Conservation (phyloP, 768 basidiomycete genomes). For the Fibroporia radiculosa region DNA sequence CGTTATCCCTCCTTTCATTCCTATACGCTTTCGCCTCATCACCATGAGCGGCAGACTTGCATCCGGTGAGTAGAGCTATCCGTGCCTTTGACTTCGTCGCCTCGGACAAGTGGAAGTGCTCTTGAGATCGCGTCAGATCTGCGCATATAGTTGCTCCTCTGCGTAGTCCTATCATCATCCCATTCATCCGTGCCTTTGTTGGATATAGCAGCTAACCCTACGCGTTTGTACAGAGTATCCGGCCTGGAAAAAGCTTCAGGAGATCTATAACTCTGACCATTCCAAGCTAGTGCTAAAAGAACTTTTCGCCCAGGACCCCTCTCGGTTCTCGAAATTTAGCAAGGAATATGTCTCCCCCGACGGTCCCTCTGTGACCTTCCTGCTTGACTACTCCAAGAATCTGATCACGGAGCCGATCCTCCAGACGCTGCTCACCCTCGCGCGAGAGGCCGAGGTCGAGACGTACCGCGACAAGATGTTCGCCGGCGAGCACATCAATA, state of each 20-base stretch:
- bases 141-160: too few relatives aligned
- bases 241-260: slow-evolving; percentile 87
- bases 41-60: too few relatives aligned
- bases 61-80: too few relatives aligned
- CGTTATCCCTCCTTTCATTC: too few relatives aligned
- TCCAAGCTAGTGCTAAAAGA: slow-evolving; percentile 79
- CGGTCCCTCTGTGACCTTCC: slow-evolving; percentile 67
- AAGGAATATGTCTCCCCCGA: slow-evolving; percentile 60
- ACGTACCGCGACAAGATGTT: slow-evolving; percentile 88
- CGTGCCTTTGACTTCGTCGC: too few relatives aligned
- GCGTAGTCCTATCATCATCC: too few relatives aligned
- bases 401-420: slow-evolving; percentile 84
- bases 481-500: slow-evolving; percentile 94
- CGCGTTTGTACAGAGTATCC: slow-evolving; percentile 57
- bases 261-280: slow-evolving; percentile 67
- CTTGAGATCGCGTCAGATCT: too few relatives aligned
- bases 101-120: not conserved
- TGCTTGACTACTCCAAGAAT: slow-evolving; percentile 97
- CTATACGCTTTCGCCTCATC: too few relatives aligned
- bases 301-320: slow-evolving; percentile 83
- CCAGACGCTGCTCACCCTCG: slow-evolving; percentile 67
- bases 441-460: slow-evolving; percentile 83
- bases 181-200: too few relatives aligned
- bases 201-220: too few relatives aligned
- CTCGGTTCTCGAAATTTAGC: slow-evolving; percentile 83